These are phyloP conservation scores for Astrothelium subdiscretum DNA, from an alignment of 495 filamentous ascomycete species.

Conservation along the genomic window DNA sequence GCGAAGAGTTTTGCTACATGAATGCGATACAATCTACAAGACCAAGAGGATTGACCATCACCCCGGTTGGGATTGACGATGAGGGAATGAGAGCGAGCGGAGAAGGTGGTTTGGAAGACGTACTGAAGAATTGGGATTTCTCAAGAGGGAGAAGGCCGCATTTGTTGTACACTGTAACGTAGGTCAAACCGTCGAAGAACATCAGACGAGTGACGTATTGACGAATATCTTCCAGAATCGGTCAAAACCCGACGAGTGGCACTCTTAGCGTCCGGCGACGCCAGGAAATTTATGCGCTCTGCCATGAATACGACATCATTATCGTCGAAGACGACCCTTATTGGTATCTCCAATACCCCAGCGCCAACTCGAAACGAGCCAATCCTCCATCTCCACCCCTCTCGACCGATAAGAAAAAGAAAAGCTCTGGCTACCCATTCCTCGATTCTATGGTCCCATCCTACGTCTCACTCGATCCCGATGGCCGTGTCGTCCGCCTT, in stretches of 20 bases:
- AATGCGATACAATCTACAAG: slow-evolving; percentile 53
- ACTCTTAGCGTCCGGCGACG: slow-evolving; percentile 58
- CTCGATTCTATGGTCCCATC: slow-evolving; percentile 76
- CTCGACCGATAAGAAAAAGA: slow-evolving; percentile 27
- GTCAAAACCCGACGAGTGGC: slow-evolving; percentile 81
- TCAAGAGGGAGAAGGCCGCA: slow-evolving; percentile 62
- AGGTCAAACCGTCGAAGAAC: slow-evolving; percentile 26
- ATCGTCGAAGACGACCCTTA: slow-evolving; percentile 95
- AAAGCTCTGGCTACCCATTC: slow-evolving; percentile 62
- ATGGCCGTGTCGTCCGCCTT: slow-evolving; percentile 67
- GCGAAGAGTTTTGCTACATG: slow-evolving; percentile 69
- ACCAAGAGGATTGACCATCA: slow-evolving; percentile 60
- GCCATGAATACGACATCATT: slow-evolving; percentile 75
- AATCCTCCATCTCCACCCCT: slow-evolving; percentile 12
- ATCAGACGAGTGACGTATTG: background rate
- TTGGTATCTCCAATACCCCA: slow-evolving; percentile 87
- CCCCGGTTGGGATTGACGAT: slow-evolving; percentile 61
- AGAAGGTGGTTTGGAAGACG: slow-evolving; percentile 59
- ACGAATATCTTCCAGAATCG: slow-evolving; percentile 44
- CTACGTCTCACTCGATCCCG: slow-evolving; percentile 57
- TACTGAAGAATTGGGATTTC: slow-evolving; percentile 71
- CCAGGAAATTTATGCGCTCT: slow-evolving; percentile 68
- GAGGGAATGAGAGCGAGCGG: slow-evolving; percentile 62
- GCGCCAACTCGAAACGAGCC: slow-evolving; percentile 32
- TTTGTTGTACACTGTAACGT: slow-evolving; percentile 85